Evolutionary conservation across 805 yeast genomes (phyloP), one percentile per base, ranked within the genome.

Genomic region (Kockiozyma suomiensis): DNA sequence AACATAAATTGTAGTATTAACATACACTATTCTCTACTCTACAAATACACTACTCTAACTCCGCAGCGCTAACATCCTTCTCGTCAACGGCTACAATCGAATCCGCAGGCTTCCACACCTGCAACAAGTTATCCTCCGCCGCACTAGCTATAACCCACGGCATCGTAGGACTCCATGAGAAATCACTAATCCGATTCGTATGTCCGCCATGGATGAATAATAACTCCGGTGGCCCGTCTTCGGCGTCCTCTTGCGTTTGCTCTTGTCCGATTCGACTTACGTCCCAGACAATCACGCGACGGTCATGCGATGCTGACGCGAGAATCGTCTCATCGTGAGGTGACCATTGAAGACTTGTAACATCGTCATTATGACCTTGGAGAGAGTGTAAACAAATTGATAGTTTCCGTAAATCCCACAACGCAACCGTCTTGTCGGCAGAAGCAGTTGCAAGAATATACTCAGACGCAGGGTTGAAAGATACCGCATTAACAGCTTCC

Each of bases 191-290:
- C 54, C 85, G 79, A 50, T 82, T 83, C 1, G 91, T 83, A 74
- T 90, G 97, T 12, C 97, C 97, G 15, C 96, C 96, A 73, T 91
- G 96, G 69, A 89, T 81, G 70, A 89, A 90, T 25, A 75, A 74
- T 58, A 90, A 79, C 71, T 90, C 87, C 4, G 96, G 94, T 64
- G 91, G 96, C 10, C 84, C 83, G 62, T 81, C 82, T 37, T 80
- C 80, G 30, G 80, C 79, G 63, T 82, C 85, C 65, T 81, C 87
- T 26, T 78, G 76, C 54, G 78, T 81, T 59, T 82, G 82, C 56
- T 80, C 83, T 50, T 77, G 78, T 53, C 79, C 82, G 58, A 87
- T 73, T 60, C 79, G 78, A 58, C 78, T 76, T 64, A 90, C 76
- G 68, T 90, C 90, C 97, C 97, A 90, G 32, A 85, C 69, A 50